Evolutionary conservation across 306 rosid species (phyloP).

Genomic region (Medicago ruthenica): DNA sequence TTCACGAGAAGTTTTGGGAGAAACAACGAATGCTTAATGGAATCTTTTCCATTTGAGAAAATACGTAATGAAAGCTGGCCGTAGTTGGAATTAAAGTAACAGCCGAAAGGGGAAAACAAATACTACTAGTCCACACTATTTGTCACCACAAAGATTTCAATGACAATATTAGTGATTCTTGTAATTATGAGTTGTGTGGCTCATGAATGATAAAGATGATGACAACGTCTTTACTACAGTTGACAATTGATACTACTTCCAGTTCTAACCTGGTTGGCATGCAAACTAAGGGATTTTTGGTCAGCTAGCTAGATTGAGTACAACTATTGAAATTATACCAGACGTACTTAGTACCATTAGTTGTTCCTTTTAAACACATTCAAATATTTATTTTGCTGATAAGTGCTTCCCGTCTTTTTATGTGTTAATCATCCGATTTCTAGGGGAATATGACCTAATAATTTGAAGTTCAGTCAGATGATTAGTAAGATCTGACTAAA

Average conservation of each 20-base stretch:
- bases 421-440: too few relatives aligned
- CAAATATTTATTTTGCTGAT: too few relatives aligned
- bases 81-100: background rate
- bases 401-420: too few relatives aligned
- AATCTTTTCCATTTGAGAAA: slow-evolving; percentile 21
- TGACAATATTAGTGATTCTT: slow-evolving; percentile 2
- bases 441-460: too few relatives aligned
- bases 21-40: background rate
- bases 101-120: slow-evolving; percentile 22
- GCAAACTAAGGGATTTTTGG: background rate
- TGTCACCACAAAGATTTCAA: slow-evolving; percentile 36
- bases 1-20: slow-evolving; percentile 4
- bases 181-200: background rate
- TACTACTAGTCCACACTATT: background rate
- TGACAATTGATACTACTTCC: slow-evolving; percentile 29
- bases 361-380: too few relatives aligned
- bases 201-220: background rate
- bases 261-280: slow-evolving; percentile 40
- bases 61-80: slow-evolving; percentile 32
- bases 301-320: background rate
- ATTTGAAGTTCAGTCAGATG: too few relatives aligned
- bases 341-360: too few relatives aligned
- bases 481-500: too few relatives aligned
- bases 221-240: slow-evolving; percentile 4
- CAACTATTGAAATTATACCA: background rate